Evolutionary conservation across 1,139 yeast species (phyloP).

Genomic region (Blastobotrys elegans): DNA sequence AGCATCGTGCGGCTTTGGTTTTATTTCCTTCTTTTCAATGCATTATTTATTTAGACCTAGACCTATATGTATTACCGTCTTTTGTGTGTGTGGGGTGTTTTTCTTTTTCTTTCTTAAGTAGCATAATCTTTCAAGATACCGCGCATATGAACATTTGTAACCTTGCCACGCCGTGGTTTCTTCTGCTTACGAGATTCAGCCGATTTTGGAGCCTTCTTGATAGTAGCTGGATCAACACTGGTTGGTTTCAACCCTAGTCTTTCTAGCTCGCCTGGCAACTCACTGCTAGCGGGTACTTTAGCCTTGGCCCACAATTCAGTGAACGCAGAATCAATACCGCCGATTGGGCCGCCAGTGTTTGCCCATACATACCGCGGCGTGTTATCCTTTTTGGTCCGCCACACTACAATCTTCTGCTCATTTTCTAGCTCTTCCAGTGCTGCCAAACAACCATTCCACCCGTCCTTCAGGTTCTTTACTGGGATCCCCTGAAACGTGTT

Average conservation of each 20-base stretch:
- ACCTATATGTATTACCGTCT: too few relatives aligned
- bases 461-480: conserved; percentile 88
- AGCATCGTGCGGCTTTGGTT: too few relatives aligned
- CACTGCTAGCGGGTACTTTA: conserved; percentile 75
- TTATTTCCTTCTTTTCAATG: too few relatives aligned
- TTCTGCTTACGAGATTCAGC: conserved; percentile 72
- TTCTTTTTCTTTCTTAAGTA: too few relatives aligned
- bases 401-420: conserved; percentile 70
- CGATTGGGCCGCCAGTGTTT: conserved; percentile 69
- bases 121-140: conserved; percentile 89
- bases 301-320: conserved; percentile 74
- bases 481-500: conserved; percentile 84
- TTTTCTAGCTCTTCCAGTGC: conserved; percentile 74
- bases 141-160: conserved; percentile 94
- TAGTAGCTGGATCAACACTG: conserved; percentile 89
- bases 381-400: conserved; percentile 88
- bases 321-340: conserved; percentile 77
- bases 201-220: conserved; percentile 50
- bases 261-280: conserved; percentile 69
- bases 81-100: too few relatives aligned
- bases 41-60: too few relatives aligned
- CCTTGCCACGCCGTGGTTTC: conserved; percentile 87
- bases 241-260: conserved; percentile 92
- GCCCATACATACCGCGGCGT: conserved; percentile 91
- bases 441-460: conserved; percentile 90